These are phyloP conservation scores for Cutaneotrichosporon arboriforme DNA, from an alignment of 1,284 basidiomycete genomes.

Conservation along the genomic window DNA sequence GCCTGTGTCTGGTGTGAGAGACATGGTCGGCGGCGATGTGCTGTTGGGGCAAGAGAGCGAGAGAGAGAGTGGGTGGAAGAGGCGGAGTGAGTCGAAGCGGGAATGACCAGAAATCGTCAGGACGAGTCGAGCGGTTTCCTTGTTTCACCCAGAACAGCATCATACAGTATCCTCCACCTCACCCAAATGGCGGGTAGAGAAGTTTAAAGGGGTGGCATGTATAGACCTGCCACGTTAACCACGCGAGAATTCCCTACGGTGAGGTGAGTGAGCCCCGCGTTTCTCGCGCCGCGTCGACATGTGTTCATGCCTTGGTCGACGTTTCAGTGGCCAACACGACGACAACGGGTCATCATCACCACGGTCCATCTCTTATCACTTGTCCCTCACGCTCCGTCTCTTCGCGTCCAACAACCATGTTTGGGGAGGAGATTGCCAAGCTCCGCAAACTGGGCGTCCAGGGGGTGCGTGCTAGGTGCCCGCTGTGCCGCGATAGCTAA, in stretches of 20 bases:
- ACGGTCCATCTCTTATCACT: not conserved
- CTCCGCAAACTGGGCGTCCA: conserved; percentile 45
- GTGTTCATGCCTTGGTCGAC: too few relatives aligned
- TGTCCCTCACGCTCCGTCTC: not conserved
- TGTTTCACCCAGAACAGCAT: too few relatives aligned
- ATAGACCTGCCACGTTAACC: too few relatives aligned
- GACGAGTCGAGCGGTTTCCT: too few relatives aligned
- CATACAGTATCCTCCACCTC: too few relatives aligned
- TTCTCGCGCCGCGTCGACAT: too few relatives aligned
- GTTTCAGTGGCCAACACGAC: too few relatives aligned
- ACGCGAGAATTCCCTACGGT: too few relatives aligned
- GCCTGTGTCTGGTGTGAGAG: conserved; percentile 10
- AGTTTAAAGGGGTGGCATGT: too few relatives aligned
- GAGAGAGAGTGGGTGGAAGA: not conserved
- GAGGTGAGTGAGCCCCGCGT: too few relatives aligned
- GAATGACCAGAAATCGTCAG: not conserved
- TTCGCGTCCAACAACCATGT: conserved; percentile 29
- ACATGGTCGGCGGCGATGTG: not conserved
- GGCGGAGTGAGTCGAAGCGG: not conserved
- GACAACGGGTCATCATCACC: not conserved
- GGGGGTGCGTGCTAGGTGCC: conserved; percentile 34
- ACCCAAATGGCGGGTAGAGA: too few relatives aligned
- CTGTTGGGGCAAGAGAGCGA: not conserved
- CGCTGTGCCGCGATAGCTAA: not conserved
- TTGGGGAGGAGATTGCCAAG: conserved; percentile 42